A percentile compares a stretch with the other conserved stretches of the same genome.
Evolutionary conservation across 441 rosid genomes (phyloP).

Genomic region (Populus trichocarpa): DNA sequence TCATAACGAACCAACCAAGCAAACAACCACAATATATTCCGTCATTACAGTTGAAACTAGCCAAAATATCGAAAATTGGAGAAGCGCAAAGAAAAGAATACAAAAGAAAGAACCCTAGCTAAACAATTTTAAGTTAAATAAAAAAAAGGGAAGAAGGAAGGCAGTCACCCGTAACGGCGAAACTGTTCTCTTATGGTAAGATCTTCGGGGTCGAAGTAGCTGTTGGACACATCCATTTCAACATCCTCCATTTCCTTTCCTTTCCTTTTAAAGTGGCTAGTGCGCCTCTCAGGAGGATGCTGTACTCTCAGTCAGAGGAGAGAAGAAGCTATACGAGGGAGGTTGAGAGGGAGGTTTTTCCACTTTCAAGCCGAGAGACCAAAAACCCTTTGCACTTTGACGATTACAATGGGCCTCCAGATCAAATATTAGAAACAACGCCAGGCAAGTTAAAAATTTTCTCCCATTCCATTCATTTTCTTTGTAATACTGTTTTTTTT

Average conservation of each 20-base stretch:
- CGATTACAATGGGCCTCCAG: no score
- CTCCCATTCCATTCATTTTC: no score
- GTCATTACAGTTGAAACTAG: background rate
- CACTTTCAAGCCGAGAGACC: background rate
- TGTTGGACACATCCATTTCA: constrained; percentile 64
- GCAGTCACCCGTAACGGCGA: constrained; percentile 76
- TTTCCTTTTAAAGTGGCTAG: no score
- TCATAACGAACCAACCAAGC: no score
- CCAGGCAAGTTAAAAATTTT: no score
- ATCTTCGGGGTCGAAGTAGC: constrained; percentile 67
- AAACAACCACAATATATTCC: no score
- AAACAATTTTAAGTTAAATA: background rate
- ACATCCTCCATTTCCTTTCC: constrained; percentile 31
- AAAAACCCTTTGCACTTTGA: background rate
- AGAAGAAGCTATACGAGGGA: background rate
- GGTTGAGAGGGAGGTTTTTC: background rate
- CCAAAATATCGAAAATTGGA: background rate
- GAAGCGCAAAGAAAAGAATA: background rate
- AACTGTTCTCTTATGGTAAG: constrained; percentile 65
- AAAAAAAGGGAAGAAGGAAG: background rate
- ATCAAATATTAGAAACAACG: no score
- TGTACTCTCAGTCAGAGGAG: background rate
- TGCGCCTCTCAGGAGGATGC: no score
- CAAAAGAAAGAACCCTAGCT: background rate
- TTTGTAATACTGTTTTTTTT: no score